These are phyloP conservation scores for Lablab purpureus DNA, from an alignment of 306 rosid genomes.

Conservation along the genomic window DNA sequence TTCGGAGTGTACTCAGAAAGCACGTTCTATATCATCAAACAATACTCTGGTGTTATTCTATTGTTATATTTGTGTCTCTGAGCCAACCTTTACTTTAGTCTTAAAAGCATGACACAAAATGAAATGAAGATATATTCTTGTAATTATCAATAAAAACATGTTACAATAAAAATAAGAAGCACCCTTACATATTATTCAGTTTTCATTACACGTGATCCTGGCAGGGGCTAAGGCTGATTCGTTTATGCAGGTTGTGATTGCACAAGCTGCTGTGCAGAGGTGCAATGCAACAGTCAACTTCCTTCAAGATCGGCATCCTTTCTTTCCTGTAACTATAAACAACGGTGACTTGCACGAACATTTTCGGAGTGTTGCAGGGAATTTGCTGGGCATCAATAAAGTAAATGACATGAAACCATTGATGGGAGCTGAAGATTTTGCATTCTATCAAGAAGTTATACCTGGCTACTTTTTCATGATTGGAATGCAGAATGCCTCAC, in stretches of 20 bases:
- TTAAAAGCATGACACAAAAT: background rate
- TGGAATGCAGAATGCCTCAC: slow-evolving; percentile 63
- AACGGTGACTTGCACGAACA: slow-evolving; percentile 60
- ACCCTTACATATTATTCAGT: background rate
- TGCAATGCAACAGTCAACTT: slow-evolving; percentile 82
- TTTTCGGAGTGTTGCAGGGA: slow-evolving; percentile 65
- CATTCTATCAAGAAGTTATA: slow-evolving; percentile 73
- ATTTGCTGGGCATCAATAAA: slow-evolving; percentile 64
- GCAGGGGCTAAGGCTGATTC: background rate
- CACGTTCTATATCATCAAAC: background rate
- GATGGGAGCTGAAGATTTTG: slow-evolving; percentile 79
- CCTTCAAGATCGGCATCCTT: slow-evolving; percentile 47
- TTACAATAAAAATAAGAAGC: background rate
- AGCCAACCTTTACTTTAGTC: background rate
- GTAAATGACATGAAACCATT: slow-evolving; percentile 60
- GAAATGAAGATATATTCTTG: background rate
- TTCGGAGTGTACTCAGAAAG: no score
- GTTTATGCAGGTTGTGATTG: slow-evolving; percentile 65
- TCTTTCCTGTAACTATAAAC: slow-evolving; percentile 73
- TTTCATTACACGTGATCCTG: background rate
- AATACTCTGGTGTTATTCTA: background rate
- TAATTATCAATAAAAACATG: background rate
- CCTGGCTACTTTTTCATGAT: slow-evolving; percentile 74
- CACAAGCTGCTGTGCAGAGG: slow-evolving; percentile 89
- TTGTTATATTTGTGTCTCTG: background rate